Evolutionary conservation across 176 grass and related monocot species (phyloP).

Genomic region (Aechmea fasciata): DNA sequence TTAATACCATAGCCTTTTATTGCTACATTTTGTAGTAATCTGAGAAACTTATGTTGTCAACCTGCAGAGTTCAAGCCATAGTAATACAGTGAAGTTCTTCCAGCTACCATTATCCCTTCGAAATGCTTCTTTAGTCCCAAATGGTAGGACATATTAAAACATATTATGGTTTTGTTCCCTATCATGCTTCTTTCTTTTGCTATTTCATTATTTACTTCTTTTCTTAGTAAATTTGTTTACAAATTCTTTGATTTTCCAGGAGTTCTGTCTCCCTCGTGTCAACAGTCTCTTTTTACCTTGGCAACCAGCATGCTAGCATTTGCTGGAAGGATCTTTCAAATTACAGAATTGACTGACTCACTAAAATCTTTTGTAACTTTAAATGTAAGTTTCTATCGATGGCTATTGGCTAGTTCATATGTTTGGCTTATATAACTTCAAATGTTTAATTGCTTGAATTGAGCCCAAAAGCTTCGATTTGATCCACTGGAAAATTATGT

Average conservation of each 20-base stretch:
- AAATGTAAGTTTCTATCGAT: constrained; percentile 40
- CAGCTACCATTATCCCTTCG: constrained; percentile 79
- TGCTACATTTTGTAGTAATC: neutral
- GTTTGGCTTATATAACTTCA: neutral
- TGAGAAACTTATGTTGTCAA: constrained; percentile 16
- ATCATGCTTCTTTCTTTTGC: constrained; percentile 12
- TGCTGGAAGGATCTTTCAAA: constrained; percentile 66
- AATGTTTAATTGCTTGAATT: neutral
- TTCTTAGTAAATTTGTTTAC: constrained; percentile 16
- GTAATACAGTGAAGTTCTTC: constrained; percentile 54
- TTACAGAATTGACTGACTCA: constrained; percentile 50
- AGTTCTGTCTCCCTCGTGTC: constrained; percentile 52
- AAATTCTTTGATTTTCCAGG: constrained; percentile 31
- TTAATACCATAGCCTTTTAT: no score
- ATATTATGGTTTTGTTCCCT: constrained; percentile 16
- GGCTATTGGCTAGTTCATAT: neutral
- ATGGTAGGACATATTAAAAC: constrained; percentile 39
- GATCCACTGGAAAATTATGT: no score
- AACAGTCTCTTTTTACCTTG: constrained; percentile 64
- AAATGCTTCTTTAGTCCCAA: constrained; percentile 44
- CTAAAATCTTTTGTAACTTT: constrained; percentile 42
- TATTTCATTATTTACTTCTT: neutral
- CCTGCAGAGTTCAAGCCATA: constrained; percentile 56
- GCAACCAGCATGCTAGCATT: constrained; percentile 71
- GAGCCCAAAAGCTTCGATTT: no score